Conservation (phyloP, 2,329 filamentous ascomycete species). For the Colletotrichum sp. region DNA sequence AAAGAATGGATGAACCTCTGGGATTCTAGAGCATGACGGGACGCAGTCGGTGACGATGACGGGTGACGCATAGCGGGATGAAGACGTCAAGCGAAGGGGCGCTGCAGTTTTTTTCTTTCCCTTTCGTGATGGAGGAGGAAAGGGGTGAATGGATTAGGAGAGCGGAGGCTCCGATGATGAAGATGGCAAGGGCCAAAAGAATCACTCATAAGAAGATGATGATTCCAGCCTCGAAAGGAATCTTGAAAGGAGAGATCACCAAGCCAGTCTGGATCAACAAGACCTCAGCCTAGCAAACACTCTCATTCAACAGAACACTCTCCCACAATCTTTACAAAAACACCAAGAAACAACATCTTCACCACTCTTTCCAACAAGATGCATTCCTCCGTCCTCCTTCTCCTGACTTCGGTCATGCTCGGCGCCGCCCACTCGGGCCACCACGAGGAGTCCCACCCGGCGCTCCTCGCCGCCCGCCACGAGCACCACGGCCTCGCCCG, state of each 20-base stretch:
- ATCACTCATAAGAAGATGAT: neutral
- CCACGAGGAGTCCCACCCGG: slow-evolving; percentile 1
- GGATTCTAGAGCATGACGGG: neutral
- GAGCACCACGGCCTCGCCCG: slow-evolving; percentile 5
- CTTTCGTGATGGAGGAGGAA: neutral
- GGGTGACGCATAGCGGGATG: neutral
- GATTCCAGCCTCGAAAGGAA: neutral
- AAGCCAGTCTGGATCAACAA: neutral
- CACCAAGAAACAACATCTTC: neutral
- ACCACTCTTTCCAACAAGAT: neutral
- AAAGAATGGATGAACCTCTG: neutral
- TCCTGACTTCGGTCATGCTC: neutral
- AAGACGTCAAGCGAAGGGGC: neutral
- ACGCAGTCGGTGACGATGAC: neutral
- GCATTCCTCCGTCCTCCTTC: slow-evolving; percentile 1
- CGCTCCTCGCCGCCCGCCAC: slow-evolving; percentile 1
- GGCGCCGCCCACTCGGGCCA: slow-evolving; percentile 4
- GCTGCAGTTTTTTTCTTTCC: neutral
- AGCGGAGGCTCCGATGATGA: neutral
- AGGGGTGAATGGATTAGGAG: neutral
- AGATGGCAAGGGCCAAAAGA: neutral
- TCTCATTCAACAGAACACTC: neutral
- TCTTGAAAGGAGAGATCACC: neutral
- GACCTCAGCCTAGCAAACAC: neutral
- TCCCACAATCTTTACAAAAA: neutral